Evolutionary conservation across 805 yeast species (phyloP), one percentile per base, ranked within the genome.

Genomic region (Yarrowia hollandica): DNA sequence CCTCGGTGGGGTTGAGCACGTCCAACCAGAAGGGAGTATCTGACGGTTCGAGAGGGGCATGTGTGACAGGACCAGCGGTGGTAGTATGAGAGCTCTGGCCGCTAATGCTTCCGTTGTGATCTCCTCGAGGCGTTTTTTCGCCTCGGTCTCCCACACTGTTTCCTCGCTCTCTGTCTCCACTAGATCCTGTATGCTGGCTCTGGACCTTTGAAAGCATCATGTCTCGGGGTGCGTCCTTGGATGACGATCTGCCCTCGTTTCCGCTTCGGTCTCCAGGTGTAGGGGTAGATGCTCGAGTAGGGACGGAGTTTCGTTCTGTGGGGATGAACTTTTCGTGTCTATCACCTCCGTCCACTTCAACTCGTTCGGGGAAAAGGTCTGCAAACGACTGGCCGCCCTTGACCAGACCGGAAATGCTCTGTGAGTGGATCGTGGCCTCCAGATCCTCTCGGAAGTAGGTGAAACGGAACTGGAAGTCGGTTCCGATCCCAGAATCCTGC

Each of bases 361-460:
- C 52, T 21, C 59, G 48, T 21, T 55, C 50, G 9, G 81, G 79
- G 67, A 87, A 87, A 35, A 87, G 71, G 62, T 85, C 88, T 5
- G 77, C 79, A 68, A 85, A 85, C 2, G 78, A 74, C 64, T 81
- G 83, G 11, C 79, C 83, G 1, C 83, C 82, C 65, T 82, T 85
- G 31, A 86, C 68, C 19, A 91, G 74, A 0, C 97, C 97, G 3
- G 95, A 85, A 22, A 91, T 85, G 5, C 88, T 85, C 1, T 96
- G 90, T 0, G 97, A 83, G 71, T 91, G 97, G 21, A 91, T 82
- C 0, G 98, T 91, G n/a, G 90, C 83, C 14, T 85, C 87, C 64
- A 92, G 72, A 67, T 90, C 95, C 63, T 90, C 96, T 64, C 98
- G 79, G 72, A 94, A 92, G 68, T 92, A 92, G 0, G 98, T 90